phyloP scores from a whole-genome alignment of 2,329 filamentous ascomycete genomes.

The Trichoderma semiorbis region DNA sequence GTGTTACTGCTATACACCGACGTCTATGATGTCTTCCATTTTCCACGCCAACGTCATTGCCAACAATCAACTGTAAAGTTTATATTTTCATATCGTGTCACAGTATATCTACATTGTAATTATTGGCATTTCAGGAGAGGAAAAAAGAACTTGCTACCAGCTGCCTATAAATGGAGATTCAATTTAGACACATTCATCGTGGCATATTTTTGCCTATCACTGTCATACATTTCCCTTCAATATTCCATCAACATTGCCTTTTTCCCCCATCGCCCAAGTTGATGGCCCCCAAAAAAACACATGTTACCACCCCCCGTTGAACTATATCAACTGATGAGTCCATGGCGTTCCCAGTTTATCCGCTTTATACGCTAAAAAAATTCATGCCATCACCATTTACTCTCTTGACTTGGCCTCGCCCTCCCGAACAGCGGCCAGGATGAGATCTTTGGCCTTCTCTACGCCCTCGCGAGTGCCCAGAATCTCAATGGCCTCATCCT shows the following conservation, averaged over 20 bases:
- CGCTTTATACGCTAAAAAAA: constrained; percentile 1
- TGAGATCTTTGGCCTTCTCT: constrained; percentile 83
- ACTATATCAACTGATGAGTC: neutral
- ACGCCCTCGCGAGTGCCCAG: constrained; percentile 74
- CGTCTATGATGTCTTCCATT: neutral
- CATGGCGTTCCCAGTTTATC: neutral
- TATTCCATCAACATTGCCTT: neutral
- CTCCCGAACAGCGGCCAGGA: constrained; percentile 75
- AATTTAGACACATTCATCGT: neutral
- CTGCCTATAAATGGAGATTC: neutral
- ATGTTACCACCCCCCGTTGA: neutral
- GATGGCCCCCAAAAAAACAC: neutral
- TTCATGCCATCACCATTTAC: constrained; percentile 16
- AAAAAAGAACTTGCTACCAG: neutral
- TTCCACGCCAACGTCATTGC: neutral
- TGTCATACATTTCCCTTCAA: neutral
- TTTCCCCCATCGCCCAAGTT: neutral
- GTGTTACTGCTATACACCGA: too few species aligned
- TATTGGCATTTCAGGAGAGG: neutral
- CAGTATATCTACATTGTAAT: neutral
- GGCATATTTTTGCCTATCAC: neutral
- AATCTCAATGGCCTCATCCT: constrained; percentile 84
- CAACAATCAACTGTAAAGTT: neutral
- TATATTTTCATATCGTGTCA: neutral
- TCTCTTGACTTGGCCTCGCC: constrained; percentile 42